Evolutionary conservation across 176 grass and related monocot genomes (phyloP).

Genomic region (Carex myosuroides): DNA sequence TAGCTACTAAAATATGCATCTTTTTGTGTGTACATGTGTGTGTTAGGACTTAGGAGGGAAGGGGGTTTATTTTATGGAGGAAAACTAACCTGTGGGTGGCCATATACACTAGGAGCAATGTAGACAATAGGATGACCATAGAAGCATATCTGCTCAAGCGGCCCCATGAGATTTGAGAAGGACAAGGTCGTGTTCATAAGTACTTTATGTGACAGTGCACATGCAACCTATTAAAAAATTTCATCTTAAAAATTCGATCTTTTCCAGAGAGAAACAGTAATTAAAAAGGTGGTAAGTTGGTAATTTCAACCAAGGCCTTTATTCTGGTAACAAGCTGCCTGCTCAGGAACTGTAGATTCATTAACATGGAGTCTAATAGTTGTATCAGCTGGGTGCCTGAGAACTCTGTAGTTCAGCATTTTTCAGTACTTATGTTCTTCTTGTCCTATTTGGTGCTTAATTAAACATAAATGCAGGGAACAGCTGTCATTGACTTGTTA

Average conservation of each 20-base stretch:
- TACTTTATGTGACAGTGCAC: conserved; percentile 41
- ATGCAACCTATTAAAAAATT: conserved; percentile 36
- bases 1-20: neutral
- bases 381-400: neutral
- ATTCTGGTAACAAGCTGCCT: neutral
- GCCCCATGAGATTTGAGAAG: conserved; percentile 79
- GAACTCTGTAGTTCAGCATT: neutral
- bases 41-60: neutral
- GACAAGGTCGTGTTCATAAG: conserved; percentile 70
- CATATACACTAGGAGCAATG: conserved; percentile 77
- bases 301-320: neutral
- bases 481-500: neutral
- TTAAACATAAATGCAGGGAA: neutral
- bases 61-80: neutral
- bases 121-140: conserved; percentile 71
- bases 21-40: neutral
- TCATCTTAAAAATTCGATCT: neutral
- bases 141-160: conserved; percentile 54
- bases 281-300: neutral
- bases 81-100: conserved; percentile 70
- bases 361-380: neutral
- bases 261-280: neutral
- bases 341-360: neutral
- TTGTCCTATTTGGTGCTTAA: neutral
- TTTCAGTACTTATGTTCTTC: neutral